These are phyloP conservation scores for Cornus controversa DNA, from an alignment of 148 eudicot genomes.

Conservation along the genomic window DNA sequence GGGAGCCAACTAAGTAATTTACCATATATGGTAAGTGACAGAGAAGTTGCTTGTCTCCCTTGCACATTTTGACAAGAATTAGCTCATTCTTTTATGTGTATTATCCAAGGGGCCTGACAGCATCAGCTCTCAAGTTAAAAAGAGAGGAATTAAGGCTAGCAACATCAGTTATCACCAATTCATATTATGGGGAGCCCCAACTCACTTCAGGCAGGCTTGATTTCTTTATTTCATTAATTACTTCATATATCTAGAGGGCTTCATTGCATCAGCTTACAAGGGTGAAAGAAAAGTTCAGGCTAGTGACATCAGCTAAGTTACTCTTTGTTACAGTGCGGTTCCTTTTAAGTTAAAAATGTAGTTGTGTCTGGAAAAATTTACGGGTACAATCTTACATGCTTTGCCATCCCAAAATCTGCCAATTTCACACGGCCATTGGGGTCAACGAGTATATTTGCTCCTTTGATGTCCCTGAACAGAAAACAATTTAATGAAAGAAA, in stretches of 20 bases:
- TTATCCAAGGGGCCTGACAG: not conserved
- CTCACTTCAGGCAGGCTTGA: not conserved
- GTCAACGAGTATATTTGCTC: conserved; percentile 73
- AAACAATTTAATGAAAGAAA: conserved; percentile 3
- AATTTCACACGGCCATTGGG: conserved; percentile 62
- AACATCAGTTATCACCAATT: not conserved
- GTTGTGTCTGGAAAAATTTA: not conserved
- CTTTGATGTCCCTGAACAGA: conserved; percentile 65
- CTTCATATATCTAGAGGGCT: too few species aligned
- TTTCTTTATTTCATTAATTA: too few species aligned
- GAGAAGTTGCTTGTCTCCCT: too few species aligned
- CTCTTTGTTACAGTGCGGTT: not conserved
- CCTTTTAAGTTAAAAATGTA: not conserved
- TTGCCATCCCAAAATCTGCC: conserved; percentile 85
- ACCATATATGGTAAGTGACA: too few species aligned
- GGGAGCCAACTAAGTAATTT: not conserved
- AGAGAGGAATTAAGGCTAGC: not conserved
- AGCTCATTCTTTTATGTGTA: not conserved
- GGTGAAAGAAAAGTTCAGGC: too few species aligned
- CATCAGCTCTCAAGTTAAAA: not conserved
- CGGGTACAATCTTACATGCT: conserved; percentile 46
- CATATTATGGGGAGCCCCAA: not conserved
- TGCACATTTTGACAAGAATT: too few species aligned
- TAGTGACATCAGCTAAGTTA: not conserved
- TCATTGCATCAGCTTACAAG: too few species aligned